Base-by-base conservation (phyloP, 371 early-diverging fungal species). In the Saksenaea oblongispora region DNA sequence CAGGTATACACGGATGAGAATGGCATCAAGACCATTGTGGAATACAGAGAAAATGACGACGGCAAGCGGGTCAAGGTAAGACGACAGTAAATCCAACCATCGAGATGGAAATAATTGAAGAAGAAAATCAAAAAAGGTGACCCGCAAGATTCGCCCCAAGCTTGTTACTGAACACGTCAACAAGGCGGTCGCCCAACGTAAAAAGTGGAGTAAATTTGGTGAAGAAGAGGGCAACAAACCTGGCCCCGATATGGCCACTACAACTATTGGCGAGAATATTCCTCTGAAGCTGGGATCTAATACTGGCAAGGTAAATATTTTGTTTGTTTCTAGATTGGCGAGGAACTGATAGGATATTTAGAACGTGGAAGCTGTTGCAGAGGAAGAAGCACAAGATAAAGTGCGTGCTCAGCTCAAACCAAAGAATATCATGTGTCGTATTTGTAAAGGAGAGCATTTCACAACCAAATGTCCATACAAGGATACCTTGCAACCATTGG, bases 391-490 rank as follows among this genome's bases (percentile, higher is more conserved):
- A 26, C 73, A 74, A 58, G 73, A 71, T n/a, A 76, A 79, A 58
- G 54, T 76, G 24, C 65, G 71, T 35, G 64, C 69, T 56, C 76
- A 76, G 64, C 69, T 84, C 24, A 87, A 90, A 72, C 82, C 84
- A 80, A 89, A 85, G 75, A 93, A 92, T 72, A 97, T 98, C 81
- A 82, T 87, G 58, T 98, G 98, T 84, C 94, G 98, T 83, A 89
- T 91, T 63, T 98, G 98, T 85, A 94, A 95, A 70, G 96, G 96
- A 64, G 94, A 93, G 63, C 98, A 98, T 85, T 96, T 91, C 79
- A 97, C 98, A 31, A 82, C 90, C 64, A 94, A 93, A 78, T 98
- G 98, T 87, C 98, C 98, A 56, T 97, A 94, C 91, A 98, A 97
- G 84, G 95, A 95, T 74, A 91, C 95, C 4, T 80, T 94, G 73